phyloP scores from a whole-genome alignment of 345 rosid genomes.

The Bruguiera sexangula region DNA sequence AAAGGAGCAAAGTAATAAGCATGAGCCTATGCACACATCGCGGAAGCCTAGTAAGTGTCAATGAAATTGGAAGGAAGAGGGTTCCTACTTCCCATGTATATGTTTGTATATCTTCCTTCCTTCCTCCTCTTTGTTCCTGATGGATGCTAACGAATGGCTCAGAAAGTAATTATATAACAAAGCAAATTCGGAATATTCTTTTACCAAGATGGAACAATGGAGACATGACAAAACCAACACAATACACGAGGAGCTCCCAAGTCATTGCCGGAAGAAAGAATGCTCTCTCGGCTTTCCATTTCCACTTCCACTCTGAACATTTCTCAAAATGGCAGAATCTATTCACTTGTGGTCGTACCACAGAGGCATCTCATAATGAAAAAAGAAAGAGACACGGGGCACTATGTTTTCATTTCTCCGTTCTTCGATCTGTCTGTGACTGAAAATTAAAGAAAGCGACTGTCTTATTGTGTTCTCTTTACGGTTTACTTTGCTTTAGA shows the following conservation, averaged over 20 bases:
- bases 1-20: too few species aligned
- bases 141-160: background rate
- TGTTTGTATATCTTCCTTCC: background rate
- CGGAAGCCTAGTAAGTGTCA: too few species aligned
- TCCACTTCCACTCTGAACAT: constrained; percentile 4
- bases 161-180: too few species aligned
- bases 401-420: background rate
- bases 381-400: constrained; percentile 5
- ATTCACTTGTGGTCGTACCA: background rate
- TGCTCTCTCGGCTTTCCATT: background rate
- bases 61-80: background rate
- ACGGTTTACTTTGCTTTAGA: too few species aligned
- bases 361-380: constrained; percentile 6
- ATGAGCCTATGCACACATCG: too few species aligned
- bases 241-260: constrained; percentile 9
- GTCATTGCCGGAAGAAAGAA: background rate
- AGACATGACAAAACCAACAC: constrained; percentile 27
- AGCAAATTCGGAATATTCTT: constrained; percentile 22
- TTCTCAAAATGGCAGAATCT: constrained; percentile 1
- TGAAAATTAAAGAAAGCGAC: too few species aligned
- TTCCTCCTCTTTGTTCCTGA: background rate
- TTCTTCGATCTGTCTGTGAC: background rate
- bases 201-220: constrained; percentile 20
- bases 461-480: too few species aligned
- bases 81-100: background rate